phyloP scores from a whole-genome alignment of 192 early-diverging fungal species.

The Phycomyces blakesleeanus region DNA sequence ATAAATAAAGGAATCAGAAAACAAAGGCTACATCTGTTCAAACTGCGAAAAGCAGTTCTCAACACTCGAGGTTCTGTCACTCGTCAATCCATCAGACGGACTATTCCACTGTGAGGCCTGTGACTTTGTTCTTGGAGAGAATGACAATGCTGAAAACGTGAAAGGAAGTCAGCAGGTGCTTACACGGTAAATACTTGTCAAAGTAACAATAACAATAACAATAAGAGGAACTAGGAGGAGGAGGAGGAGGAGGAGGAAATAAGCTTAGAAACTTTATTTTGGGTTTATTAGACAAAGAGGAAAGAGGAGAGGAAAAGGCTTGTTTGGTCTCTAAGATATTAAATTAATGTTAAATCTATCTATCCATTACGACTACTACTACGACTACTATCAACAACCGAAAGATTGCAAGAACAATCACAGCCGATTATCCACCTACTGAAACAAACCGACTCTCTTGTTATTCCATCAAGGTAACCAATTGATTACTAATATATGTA shows the following conservation, averaged over 20 bases:
- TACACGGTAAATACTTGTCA: conserved; percentile 31
- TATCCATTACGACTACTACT: too few species aligned
- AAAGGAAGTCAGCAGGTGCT: conserved; percentile 50
- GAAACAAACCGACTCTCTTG: conserved; percentile 65
- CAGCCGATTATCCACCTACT: conserved; percentile 70
- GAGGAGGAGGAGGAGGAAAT: too few species aligned
- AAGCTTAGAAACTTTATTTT: too few species aligned
- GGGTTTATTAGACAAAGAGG: too few species aligned
- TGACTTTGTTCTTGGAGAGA: conserved; percentile 51
- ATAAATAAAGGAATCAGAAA: conserved; percentile 70
- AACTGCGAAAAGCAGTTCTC: conserved; percentile 56
- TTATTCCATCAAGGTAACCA: conserved; percentile 54
- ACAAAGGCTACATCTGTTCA: conserved; percentile 65
- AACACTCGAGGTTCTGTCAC: conserved; percentile 55
- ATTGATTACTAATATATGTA: too few species aligned
- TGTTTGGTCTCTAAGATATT: too few species aligned
- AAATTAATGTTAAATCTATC: too few species aligned
- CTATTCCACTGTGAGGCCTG: conserved; percentile 65
- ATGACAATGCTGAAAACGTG: conserved; percentile 59
- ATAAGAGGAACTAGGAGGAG: too few species aligned
- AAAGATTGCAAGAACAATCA: conserved; percentile 64
- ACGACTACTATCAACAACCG: too few species aligned
- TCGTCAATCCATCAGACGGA: conserved; percentile 39
- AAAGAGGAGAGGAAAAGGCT: too few species aligned
- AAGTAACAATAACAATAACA: conserved; percentile 66